Conservation (phyloP, 495 filamentous ascomycete genomes). For the Trichoderma virens region DNA sequence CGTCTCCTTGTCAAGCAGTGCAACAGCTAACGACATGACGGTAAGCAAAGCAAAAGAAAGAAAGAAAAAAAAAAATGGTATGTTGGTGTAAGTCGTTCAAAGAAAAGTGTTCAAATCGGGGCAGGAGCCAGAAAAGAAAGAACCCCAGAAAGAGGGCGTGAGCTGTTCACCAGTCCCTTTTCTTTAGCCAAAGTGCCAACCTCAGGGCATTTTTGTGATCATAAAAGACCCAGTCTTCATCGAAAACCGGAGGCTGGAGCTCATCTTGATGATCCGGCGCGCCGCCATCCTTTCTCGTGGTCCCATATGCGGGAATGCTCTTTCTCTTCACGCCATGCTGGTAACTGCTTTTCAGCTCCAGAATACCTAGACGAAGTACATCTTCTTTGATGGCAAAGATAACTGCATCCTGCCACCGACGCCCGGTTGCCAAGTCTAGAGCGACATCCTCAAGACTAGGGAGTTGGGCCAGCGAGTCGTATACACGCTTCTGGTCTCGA, state of each 20-base stretch:
- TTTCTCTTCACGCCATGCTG: not conserved
- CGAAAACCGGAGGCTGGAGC: not conserved
- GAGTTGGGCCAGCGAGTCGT: not conserved
- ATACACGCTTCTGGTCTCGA: not conserved
- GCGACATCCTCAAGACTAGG: conserved; percentile 1
- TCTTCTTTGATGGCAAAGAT: not conserved
- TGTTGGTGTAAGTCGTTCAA: too few relatives aligned
- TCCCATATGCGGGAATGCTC: not conserved
- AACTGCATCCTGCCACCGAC: not conserved
- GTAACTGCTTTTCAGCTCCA: not conserved
- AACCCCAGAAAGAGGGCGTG: not conserved
- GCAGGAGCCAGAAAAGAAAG: not conserved
- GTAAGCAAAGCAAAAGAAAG: too few relatives aligned
- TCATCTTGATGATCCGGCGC: conserved; percentile 7
- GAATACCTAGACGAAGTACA: not conserved
- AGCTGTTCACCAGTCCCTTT: not conserved
- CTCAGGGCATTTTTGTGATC: not conserved
- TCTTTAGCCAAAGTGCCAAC: not conserved
- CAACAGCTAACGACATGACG: too few relatives aligned
- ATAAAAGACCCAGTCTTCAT: not conserved
- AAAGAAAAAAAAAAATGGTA: not conserved
- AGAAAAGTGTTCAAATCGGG: not conserved
- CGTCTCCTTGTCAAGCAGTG: too few relatives aligned
- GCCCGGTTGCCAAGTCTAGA: not conserved
- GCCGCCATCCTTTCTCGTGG: not conserved